phyloP scores from a whole-genome alignment of 1,139 yeast genomes.

The Kurtzmaniella quercitrusa region DNA sequence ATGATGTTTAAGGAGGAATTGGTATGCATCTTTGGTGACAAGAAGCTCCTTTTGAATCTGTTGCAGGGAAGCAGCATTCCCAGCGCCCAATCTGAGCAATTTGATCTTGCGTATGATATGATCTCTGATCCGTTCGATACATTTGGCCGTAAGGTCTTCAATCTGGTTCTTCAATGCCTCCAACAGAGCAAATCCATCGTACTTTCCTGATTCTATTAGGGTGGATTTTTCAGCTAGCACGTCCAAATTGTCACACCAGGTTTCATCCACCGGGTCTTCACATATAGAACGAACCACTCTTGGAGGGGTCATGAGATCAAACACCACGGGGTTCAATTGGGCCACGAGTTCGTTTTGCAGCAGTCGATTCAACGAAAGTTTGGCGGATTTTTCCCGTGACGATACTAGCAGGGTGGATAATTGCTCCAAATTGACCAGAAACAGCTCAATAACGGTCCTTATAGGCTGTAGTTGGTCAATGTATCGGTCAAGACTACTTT shows the following conservation, averaged over 20 bases:
- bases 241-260: slow-evolving; percentile 59
- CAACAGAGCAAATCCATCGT: slow-evolving; percentile 31
- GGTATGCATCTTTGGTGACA: slow-evolving; percentile 54
- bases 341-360: slow-evolving; percentile 53
- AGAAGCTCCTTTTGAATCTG: slow-evolving; percentile 66
- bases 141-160: slow-evolving; percentile 42
- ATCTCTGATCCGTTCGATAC: slow-evolving; percentile 73
- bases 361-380: slow-evolving; percentile 34
- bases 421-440: slow-evolving; percentile 53
- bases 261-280: slow-evolving; percentile 40
- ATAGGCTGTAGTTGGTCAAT: slow-evolving; percentile 34
- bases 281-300: slow-evolving; percentile 48
- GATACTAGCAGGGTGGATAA: slow-evolving; percentile 59
- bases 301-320: slow-evolving; percentile 75
- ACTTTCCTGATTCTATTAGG: slow-evolving; percentile 30
- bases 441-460: slow-evolving; percentile 39
- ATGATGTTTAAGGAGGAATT: slow-evolving; percentile 53
- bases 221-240: slow-evolving; percentile 55
- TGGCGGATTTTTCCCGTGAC: slow-evolving; percentile 48
- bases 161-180: slow-evolving; percentile 35
- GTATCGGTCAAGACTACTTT: slow-evolving; percentile 32
- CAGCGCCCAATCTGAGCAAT: slow-evolving; percentile 46
- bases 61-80: slow-evolving; percentile 55
- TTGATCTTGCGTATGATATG: slow-evolving; percentile 63
- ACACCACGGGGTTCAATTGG: slow-evolving; percentile 64